Conservation (phyloP, 441 rosid genomes). For the Populus trichocarpa region DNA sequence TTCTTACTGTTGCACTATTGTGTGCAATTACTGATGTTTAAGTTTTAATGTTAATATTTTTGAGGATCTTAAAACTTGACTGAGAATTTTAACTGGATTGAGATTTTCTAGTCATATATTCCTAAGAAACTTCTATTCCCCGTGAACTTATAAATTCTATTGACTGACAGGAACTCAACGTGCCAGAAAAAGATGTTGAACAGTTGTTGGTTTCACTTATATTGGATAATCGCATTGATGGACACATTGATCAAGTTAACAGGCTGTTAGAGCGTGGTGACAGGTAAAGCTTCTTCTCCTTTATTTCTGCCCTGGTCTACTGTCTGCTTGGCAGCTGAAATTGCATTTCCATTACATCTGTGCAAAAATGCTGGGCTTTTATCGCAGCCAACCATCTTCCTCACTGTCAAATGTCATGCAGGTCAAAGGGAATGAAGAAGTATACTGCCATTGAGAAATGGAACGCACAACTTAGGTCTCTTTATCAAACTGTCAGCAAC, state of each 20-base stretch:
- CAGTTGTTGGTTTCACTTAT: conserved; percentile 87
- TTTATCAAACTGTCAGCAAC: conserved; percentile 61
- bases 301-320: not conserved
- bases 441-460: conserved; percentile 89
- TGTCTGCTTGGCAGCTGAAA: not conserved
- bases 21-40: not conserved
- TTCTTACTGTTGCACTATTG: not conserved
- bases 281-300: conserved; percentile 39
- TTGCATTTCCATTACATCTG: not conserved
- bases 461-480: conserved; percentile 86
- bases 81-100: not conserved
- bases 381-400: not conserved
- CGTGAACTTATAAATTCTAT: conserved; percentile 1
- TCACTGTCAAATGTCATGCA: conserved; percentile 25
- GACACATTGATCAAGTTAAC: conserved; percentile 98
- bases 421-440: conserved; percentile 94
- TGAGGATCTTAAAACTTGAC: conserved; percentile 3
- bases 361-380: not conserved
- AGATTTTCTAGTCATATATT: not conserved
- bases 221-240: conserved; percentile 87
- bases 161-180: conserved; percentile 73
- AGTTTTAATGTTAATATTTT: not conserved
- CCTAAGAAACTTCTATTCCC: not conserved
- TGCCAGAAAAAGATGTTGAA: conserved; percentile 94
- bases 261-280: conserved; percentile 86